Base-by-base conservation (phyloP, 2,329 filamentous ascomycete genomes). In the Pseudogymnoascus sp. region DNA sequence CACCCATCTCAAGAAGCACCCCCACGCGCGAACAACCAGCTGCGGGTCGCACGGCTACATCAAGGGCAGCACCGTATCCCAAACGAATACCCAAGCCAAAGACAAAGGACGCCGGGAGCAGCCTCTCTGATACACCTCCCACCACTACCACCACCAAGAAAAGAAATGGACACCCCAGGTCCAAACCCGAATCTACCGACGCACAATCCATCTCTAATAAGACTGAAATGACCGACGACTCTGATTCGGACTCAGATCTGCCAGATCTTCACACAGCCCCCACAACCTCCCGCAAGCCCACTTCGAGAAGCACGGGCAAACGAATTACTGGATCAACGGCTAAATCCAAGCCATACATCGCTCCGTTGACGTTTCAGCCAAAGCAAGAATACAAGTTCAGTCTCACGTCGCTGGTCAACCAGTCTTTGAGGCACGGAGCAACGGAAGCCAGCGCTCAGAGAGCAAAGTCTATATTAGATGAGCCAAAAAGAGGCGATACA, bases 391-490 rank as follows among this genome's bases (percentile, higher is more conserved):
- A 86, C 71, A 85, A 82, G 65, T 87, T 86, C 64, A 82, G 86
- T 60, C 72, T 91, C 61, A 82, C 84, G 62, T 78, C 81, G 1
- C 77, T 92, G 7, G 76, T 87, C 40, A 81, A 77, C 50, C 80
- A 86, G 68, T 81, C 84, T 5, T 75, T 78, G 40, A 77, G 80
- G 62, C 84, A 90, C 64, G 77, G 84, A 41, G 82, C 83, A 39
- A 79, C 79, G 1, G 81, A 84, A 60, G 83, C 80, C 13, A 85
- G 81, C 64, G 78, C 78, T 5, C 74, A 76, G 61, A 64, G 70
- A 58, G 61, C 71, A 24, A 74, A 73, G 63, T 74, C 69, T 62
- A 71, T 70, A 59, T 68, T 76, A 61, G 66, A 65, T 24, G 63
- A 63, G 24, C 35, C 66, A 59, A 61, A 65, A 15, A 65, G 68